These are phyloP conservation scores for Mortierella sp. DNA, from an alignment of 371 early-diverging fungal species.

Conservation along the genomic window DNA sequence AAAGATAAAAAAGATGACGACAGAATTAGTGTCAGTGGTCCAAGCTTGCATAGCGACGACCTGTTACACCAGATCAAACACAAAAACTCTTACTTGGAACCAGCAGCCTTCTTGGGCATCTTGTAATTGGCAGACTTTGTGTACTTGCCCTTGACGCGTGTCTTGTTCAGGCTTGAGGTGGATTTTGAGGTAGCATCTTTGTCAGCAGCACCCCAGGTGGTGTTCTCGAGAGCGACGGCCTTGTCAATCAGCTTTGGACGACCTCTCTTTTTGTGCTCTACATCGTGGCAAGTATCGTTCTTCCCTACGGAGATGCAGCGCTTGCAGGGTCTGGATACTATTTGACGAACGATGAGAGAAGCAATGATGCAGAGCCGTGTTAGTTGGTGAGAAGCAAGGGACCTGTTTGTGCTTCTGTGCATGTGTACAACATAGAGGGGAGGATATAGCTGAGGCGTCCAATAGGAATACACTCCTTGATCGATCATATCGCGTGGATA, in stretches of 20 bases:
- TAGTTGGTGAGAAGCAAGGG: background rate
- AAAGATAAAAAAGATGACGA: background rate
- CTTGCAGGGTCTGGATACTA: constrained; percentile 80
- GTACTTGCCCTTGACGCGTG: constrained; percentile 47
- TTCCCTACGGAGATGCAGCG: constrained; percentile 80
- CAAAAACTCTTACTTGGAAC: constrained; percentile 27
- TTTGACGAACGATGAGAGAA: background rate
- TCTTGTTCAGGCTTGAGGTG: constrained; percentile 20
- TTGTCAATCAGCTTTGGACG: constrained; percentile 79
- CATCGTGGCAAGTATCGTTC: constrained; percentile 80
- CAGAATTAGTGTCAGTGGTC: too few relatives aligned
- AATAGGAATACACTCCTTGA: constrained; percentile 30
- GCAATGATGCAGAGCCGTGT: background rate
- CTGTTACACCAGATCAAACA: too few relatives aligned
- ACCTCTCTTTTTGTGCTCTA: constrained; percentile 85
- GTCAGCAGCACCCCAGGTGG: constrained; percentile 27
- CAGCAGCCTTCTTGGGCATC: constrained; percentile 32
- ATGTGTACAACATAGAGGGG: background rate
- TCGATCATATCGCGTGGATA: constrained; percentile 31
- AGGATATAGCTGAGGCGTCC: constrained; percentile 10
- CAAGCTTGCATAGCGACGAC: too few relatives aligned
- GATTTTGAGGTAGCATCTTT: constrained; percentile 17
- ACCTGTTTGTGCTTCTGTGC: background rate
- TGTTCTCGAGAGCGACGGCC: constrained; percentile 41
- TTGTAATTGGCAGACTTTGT: constrained; percentile 55